Percentiles rank a stretch among this genome's conserved stretches.
Evolutionary conservation across 2,329 filamentous ascomycete genomes (phyloP).

Genomic region (Xylariaceae sp.): DNA sequence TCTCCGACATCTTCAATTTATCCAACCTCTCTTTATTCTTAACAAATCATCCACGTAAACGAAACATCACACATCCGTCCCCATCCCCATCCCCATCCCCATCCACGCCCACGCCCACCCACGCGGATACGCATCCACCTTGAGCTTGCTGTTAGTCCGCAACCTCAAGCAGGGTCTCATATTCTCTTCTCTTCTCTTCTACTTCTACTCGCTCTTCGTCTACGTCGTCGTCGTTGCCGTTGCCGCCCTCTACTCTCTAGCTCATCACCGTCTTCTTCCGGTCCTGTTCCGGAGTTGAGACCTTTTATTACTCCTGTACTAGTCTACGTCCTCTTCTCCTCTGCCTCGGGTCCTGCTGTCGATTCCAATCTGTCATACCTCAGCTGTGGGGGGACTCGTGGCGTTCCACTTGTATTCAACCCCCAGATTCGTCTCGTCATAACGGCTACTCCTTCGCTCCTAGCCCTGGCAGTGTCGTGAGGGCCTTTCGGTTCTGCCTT

Average conservation of each 20-base stretch:
- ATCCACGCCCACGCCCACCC: not conserved
- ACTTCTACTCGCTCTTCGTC: conserved; percentile 6
- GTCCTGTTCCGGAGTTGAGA: conserved; percentile 1
- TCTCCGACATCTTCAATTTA: conserved; percentile 2
- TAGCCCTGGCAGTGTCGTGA: conserved; percentile 6
- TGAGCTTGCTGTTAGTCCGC: conserved; percentile 6
- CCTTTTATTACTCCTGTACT: not conserved
- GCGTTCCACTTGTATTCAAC: conserved; percentile 13
- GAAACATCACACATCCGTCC: not conserved
- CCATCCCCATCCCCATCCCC: not conserved
- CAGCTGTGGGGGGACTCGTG: conserved; percentile 1
- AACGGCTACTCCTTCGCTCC: conserved; percentile 1
- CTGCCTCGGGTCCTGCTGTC: not conserved
- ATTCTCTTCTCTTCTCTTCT: conserved; percentile 5
- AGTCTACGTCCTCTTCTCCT: not conserved
- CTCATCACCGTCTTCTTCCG: not conserved
- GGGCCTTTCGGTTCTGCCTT: not conserved
- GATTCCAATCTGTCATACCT: not conserved
- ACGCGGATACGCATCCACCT: not conserved
- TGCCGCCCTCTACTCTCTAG: not conserved
- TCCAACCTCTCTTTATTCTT: conserved; percentile 3
- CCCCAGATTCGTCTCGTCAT: conserved; percentile 16
- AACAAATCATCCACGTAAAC: not conserved
- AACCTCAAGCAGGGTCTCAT: conserved; percentile 1
- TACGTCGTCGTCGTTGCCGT: conserved; percentile 2